A percentile compares a stretch with the other conserved stretches of the same genome.
These are phyloP conservation scores for Calcarisporium arbuscula DNA, from an alignment of 2,329 filamentous ascomycete species.

Conservation along the genomic window DNA sequence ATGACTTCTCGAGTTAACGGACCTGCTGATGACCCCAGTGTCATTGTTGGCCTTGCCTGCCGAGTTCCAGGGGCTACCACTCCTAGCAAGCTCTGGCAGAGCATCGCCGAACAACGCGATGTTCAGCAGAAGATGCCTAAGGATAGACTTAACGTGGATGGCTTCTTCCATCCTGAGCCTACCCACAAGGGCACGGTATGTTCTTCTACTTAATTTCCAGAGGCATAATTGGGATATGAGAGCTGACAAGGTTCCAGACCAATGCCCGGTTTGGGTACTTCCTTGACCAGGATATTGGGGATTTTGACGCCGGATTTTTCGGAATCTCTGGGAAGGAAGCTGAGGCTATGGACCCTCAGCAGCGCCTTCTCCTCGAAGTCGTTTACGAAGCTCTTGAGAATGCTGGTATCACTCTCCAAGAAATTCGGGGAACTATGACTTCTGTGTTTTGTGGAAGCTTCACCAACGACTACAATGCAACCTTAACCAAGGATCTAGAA, in stretches of 20 bases:
- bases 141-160: slow-evolving; percentile 38
- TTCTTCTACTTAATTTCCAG: background rate
- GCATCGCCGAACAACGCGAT: slow-evolving; percentile 24
- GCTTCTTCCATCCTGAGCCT: slow-evolving; percentile 28
- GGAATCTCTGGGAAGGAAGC: slow-evolving; percentile 11
- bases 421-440: slow-evolving; percentile 14
- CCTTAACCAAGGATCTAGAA: slow-evolving; percentile 20
- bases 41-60: slow-evolving; percentile 25
- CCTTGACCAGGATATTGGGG: slow-evolving; percentile 27
- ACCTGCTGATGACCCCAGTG: slow-evolving; percentile 19
- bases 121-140: slow-evolving; percentile 29
- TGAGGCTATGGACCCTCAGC: slow-evolving; percentile 12
- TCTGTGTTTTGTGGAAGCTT: slow-evolving; percentile 25
- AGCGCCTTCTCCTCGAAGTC: slow-evolving; percentile 26
- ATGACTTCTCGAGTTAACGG: slow-evolving; percentile 9
- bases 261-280: slow-evolving; percentile 19
- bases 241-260: slow-evolving; percentile 1
- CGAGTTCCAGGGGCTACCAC: slow-evolving; percentile 21
- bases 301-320: slow-evolving; percentile 31
- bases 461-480: slow-evolving; percentile 19
- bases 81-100: slow-evolving; percentile 22
- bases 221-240: background rate
- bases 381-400: slow-evolving; percentile 35
- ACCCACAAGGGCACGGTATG: slow-evolving; percentile 16
- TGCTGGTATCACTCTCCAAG: slow-evolving; percentile 18